A percentile compares a stretch with the other conserved stretches of the same genome.
Conservation (phyloP, 805 yeast species). For the Candida nemodendra region DNA sequence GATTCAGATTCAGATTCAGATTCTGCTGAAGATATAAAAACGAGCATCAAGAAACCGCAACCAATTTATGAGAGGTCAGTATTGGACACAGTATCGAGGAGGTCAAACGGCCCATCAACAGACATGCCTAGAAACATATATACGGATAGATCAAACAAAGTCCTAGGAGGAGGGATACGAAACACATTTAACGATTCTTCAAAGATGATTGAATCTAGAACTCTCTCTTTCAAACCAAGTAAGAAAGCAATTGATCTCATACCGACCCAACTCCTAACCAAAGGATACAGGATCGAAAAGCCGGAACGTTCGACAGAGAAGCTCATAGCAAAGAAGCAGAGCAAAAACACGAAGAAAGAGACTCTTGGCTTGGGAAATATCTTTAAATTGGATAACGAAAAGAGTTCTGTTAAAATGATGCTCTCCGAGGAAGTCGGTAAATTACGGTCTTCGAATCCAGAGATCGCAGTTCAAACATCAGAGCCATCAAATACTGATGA, state of each 20-base stretch:
- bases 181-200: constrained; percentile 26
- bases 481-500: background rate
- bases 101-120: no score
- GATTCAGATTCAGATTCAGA: constrained; percentile 18
- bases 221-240: constrained; percentile 10
- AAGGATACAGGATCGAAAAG: constrained; percentile 6
- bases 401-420: background rate
- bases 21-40: no score
- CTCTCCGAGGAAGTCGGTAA: background rate
- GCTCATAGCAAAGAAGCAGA: background rate
- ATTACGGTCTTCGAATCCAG: no score
- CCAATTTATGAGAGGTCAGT: no score
- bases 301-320: constrained; percentile 2
- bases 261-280: constrained; percentile 15
- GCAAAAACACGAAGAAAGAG: background rate
- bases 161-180: constrained; percentile 23
- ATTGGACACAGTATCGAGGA: no score
- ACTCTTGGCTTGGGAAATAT: constrained; percentile 7
- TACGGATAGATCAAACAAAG: constrained; percentile 1
- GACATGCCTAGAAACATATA: no score
- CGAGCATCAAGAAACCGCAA: no score
- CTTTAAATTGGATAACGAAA: constrained; percentile 4
- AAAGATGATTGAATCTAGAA: constrained; percentile 6
- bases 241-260: constrained; percentile 18
- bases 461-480: constrained; percentile 1